phyloP scores from a whole-genome alignment of 2,329 filamentous ascomycete species.

The Stagonosporopsis chrysanthemi region DNA sequence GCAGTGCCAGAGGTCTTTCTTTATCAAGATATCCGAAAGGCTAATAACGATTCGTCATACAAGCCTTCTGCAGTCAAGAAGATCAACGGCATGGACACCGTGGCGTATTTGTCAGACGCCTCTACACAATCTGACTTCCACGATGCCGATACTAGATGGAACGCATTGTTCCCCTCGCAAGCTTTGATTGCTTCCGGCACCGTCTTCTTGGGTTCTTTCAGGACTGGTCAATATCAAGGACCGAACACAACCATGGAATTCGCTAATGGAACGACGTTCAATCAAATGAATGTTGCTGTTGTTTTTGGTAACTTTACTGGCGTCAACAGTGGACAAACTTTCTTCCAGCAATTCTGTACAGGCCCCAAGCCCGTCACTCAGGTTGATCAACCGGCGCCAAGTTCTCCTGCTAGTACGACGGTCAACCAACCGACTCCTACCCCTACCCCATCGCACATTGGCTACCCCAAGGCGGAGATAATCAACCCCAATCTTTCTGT shows the following conservation, averaged over 20 bases:
- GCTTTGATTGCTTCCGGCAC: conserved; percentile 38
- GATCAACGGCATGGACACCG: conserved; percentile 49
- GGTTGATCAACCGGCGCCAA: conserved; percentile 21
- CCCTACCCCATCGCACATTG: conserved; percentile 40
- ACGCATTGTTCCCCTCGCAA: conserved; percentile 49
- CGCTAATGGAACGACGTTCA: conserved; percentile 46
- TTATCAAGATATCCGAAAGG: conserved; percentile 40
- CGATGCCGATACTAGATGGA: conserved; percentile 53
- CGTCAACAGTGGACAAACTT: conserved; percentile 49
- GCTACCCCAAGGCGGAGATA: conserved; percentile 51
- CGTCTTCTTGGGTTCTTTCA: conserved; percentile 41
- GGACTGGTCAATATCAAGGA: conserved; percentile 41
- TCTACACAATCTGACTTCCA: conserved; percentile 45
- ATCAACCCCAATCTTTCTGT: conserved; percentile 48
- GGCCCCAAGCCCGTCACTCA: conserved; percentile 30
- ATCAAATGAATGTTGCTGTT: conserved; percentile 43
- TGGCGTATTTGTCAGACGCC: conserved; percentile 44
- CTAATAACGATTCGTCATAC: conserved; percentile 38
- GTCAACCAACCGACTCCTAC: conserved; percentile 23
- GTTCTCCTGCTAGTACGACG: conserved; percentile 24
- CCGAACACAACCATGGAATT: conserved; percentile 47
- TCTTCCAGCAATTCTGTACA: conserved; percentile 52
- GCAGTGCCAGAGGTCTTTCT: conserved; percentile 48
- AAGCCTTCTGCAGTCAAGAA: conserved; percentile 46
- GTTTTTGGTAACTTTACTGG: conserved; percentile 43